Conservation (phyloP, 2,329 filamentous ascomycete genomes). For the Didymosphaeria variabile region DNA sequence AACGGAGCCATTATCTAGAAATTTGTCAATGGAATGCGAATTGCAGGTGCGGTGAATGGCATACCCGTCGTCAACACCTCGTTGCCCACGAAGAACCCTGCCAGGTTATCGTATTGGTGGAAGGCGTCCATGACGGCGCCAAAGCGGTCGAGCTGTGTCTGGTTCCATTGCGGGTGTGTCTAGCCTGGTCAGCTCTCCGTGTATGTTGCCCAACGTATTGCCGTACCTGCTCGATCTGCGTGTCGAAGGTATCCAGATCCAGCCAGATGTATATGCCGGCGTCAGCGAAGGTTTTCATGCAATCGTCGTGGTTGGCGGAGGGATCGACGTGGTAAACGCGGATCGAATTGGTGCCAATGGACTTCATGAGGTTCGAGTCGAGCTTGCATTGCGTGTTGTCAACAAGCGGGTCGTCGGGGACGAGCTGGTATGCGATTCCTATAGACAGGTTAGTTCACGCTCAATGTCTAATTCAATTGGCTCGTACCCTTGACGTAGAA, state of each 20-base stretch:
- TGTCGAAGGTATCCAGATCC: constrained; percentile 76
- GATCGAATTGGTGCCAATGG: constrained; percentile 82
- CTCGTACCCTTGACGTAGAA: constrained; percentile 81
- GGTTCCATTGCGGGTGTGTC: constrained; percentile 74
- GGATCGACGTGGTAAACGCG: constrained; percentile 89
- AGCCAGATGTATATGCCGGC: constrained; percentile 85
- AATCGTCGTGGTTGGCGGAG: constrained; percentile 73
- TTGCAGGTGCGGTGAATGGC: constrained; percentile 13
- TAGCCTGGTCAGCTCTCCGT: constrained; percentile 40
- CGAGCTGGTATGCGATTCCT: constrained; percentile 77
- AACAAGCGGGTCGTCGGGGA: constrained; percentile 77
- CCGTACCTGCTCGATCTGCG: constrained; percentile 71
- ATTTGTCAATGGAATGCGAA: constrained; percentile 8
- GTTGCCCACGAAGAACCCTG: constrained; percentile 88
- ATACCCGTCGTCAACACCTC: constrained; percentile 73
- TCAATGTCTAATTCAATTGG: background rate
- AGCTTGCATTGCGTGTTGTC: constrained; percentile 78
- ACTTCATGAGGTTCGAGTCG: constrained; percentile 80
- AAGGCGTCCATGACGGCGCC: constrained; percentile 79
- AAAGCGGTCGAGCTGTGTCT: constrained; percentile 74
- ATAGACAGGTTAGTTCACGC: constrained; percentile 22
- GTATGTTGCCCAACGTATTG: constrained; percentile 11
- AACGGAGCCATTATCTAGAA: constrained; percentile 58
- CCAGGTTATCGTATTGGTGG: constrained; percentile 78
- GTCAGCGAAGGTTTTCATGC: constrained; percentile 82